Percentiles rank a stretch among this genome's conserved stretches.
Evolutionary conservation across 2,329 filamentous ascomycete species (phyloP).

Genomic region (Trichoderma guizhouense): DNA sequence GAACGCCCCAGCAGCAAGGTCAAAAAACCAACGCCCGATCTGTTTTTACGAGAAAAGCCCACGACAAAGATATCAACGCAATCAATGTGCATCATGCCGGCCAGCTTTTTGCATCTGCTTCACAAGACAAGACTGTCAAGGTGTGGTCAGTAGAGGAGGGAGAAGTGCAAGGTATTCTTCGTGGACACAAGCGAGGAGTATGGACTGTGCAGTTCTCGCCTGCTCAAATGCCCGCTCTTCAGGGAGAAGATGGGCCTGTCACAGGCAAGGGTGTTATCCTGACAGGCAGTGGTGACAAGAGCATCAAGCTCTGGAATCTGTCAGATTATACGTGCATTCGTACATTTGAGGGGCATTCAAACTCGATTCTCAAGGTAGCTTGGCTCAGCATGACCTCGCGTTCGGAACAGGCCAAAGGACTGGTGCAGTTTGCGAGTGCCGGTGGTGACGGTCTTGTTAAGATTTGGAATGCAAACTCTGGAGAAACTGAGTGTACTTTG

Average conservation of each 20-base stretch:
- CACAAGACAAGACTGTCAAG: slow-evolving; percentile 94
- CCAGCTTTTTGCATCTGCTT: slow-evolving; percentile 89
- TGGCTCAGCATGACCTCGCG: slow-evolving; percentile 66
- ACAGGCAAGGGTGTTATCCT: slow-evolving; percentile 79
- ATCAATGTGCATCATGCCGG: slow-evolving; percentile 73
- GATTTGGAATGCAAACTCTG: slow-evolving; percentile 85
- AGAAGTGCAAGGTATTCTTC: slow-evolving; percentile 84
- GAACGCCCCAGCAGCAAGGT: slow-evolving; percentile 42
- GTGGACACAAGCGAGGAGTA: slow-evolving; percentile 90
- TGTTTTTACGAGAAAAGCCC: slow-evolving; percentile 85
- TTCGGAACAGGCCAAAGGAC: slow-evolving; percentile 53
- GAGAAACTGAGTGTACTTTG: slow-evolving; percentile 82
- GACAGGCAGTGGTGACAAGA: slow-evolving; percentile 94
- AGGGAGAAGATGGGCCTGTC: slow-evolving; percentile 67
- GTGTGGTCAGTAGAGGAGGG: slow-evolving; percentile 92
- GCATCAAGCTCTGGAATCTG: slow-evolving; percentile 90
- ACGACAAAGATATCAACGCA: slow-evolving; percentile 98
- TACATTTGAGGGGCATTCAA: slow-evolving; percentile 94
- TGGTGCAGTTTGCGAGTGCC: slow-evolving; percentile 75
- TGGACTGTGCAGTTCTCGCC: slow-evolving; percentile 94
- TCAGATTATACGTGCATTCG: slow-evolving; percentile 87
- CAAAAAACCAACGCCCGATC: slow-evolving; percentile 60
- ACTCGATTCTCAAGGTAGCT: slow-evolving; percentile 88
- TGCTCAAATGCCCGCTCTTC: slow-evolving; percentile 67
- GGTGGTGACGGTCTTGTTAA: slow-evolving; percentile 95